Conservation (phyloP, 208 protist species). For the Acanthamoeba royreba region DNA sequence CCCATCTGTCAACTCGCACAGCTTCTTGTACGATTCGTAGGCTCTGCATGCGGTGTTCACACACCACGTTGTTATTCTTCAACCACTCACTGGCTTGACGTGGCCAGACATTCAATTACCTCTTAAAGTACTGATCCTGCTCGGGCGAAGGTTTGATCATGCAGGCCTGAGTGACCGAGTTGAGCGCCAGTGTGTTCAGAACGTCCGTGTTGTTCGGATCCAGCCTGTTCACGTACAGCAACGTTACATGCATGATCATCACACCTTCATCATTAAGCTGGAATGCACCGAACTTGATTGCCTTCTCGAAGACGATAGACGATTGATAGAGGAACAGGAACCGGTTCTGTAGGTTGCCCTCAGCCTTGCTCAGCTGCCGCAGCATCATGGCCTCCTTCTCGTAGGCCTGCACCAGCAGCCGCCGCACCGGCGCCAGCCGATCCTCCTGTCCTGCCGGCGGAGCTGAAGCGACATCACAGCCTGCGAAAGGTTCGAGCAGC, state of each 20-base stretch:
- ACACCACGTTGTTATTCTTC: no score
- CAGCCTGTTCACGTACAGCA: no score
- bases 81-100: no score
- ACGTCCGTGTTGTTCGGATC: not conserved
- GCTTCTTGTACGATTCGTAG: not conserved
- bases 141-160: constrained; percentile 18
- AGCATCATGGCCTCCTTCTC: not conserved
- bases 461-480: not conserved
- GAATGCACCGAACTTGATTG: not conserved
- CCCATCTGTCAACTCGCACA: not conserved
- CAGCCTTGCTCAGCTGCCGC: not conserved
- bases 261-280: no score
- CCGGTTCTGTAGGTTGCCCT: not conserved
- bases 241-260: no score
- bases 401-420: not conserved
- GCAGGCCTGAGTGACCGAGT: not conserved
- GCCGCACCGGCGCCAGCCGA: not conserved
- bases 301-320: not conserved
- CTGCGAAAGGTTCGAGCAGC: not conserved
- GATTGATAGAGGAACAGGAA: not conserved
- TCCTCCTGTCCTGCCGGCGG: not conserved
- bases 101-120: not conserved
- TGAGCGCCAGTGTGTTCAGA: not conserved
- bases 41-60: not conserved
- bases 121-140: not conserved